A percentile compares a stretch with the other conserved stretches of the same genome.
Conservation (phyloP, 176 grass and related monocot species). For the Areca catechu region DNA sequence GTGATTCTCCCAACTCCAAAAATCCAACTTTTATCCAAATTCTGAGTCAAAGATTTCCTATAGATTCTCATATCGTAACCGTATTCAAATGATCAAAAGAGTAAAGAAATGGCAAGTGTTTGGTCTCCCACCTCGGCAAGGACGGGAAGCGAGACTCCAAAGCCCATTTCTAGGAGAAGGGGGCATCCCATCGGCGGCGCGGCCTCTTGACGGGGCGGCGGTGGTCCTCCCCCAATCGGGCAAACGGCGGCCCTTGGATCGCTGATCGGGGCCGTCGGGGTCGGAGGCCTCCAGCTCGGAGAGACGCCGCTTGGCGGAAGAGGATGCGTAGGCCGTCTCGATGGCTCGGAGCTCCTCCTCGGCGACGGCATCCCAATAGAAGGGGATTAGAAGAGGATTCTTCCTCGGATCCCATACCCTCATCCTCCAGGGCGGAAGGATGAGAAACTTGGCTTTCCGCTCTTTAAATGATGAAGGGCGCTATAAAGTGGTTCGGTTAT, state of each 20-base stretch:
- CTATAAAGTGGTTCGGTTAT: too few species aligned
- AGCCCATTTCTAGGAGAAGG: not conserved
- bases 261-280: not conserved
- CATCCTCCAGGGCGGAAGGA: too few species aligned
- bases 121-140: conserved; percentile 28
- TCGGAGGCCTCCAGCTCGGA: not conserved
- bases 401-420: too few species aligned
- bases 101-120: too few species aligned
- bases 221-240: conserved; percentile 34
- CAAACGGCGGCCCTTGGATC: conserved; percentile 44
- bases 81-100: too few species aligned
- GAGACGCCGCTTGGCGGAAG: conserved; percentile 8
- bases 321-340: conserved; percentile 49
- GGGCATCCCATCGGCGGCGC: not conserved
- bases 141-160: conserved; percentile 20
- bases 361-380: conserved; percentile 55
- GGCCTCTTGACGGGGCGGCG: not conserved
- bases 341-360: conserved; percentile 80
- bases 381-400: conserved; percentile 1
- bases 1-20: too few species aligned
- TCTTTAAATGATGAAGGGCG: too few species aligned
- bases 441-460: not conserved
- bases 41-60: too few species aligned
- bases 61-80: too few species aligned
- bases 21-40: too few species aligned